A percentile compares a stretch with the other conserved stretches of the same genome.
Evolutionary conservation across 1,284 basidiomycete species (phyloP).

Genomic region (Rhodotorula sp.): DNA sequence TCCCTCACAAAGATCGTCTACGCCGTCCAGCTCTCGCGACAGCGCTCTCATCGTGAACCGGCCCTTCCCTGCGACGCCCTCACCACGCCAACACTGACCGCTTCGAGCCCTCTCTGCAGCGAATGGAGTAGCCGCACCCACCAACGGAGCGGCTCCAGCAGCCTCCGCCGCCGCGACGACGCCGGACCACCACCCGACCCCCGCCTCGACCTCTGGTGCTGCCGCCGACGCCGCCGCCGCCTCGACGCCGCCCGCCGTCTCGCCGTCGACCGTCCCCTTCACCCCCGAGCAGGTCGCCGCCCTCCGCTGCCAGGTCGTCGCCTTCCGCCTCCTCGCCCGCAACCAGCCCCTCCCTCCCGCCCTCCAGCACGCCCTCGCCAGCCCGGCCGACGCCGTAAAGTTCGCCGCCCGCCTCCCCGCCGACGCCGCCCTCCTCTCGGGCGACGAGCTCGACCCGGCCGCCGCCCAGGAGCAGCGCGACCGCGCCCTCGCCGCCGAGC

Average conservation of each 20-base stretch:
- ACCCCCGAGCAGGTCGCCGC: slow-evolving; percentile 79
- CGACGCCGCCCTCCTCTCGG: slow-evolving; percentile 22
- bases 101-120: background rate
- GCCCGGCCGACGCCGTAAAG: slow-evolving; percentile 41
- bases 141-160: background rate
- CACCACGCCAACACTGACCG: background rate
- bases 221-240: background rate
- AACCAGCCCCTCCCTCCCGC: slow-evolving; percentile 77
- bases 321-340: slow-evolving; percentile 79
- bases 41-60: slow-evolving; percentile 1
- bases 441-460: slow-evolving; percentile 15
- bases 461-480: slow-evolving; percentile 38
- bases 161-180: background rate
- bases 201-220: background rate
- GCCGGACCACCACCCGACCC: too few relatives aligned
- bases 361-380: slow-evolving; percentile 70
- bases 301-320: slow-evolving; percentile 78
- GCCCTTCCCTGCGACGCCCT: background rate
- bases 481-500: slow-evolving; percentile 41
- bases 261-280: slow-evolving; percentile 52
- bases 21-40: slow-evolving; percentile 40
- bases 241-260: background rate
- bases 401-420: slow-evolving; percentile 27
- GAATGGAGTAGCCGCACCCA: too few relatives aligned
- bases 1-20: slow-evolving; percentile 50